Base-by-base conservation (phyloP, 2,329 filamentous ascomycete species). In the Penicillium sp. region DNA sequence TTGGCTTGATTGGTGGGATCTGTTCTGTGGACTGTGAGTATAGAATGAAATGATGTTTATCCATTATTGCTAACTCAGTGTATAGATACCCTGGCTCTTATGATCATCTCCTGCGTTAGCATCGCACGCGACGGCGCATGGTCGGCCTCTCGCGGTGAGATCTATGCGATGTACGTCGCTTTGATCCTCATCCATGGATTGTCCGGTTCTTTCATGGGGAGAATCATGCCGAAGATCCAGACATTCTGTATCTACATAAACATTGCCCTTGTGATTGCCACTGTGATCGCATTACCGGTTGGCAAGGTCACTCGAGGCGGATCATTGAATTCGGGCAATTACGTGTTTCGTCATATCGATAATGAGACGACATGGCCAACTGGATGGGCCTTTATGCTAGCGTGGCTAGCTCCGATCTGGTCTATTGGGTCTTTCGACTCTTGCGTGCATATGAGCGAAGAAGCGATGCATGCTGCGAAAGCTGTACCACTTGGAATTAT, bases 371-470 rank as follows among this genome's bases (percentile, higher is more conserved):
- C 79, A 0, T 87, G 85, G 82, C 81, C 82, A 3, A 76, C 75
- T 0, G 81, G 82, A 1, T 84, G 82, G 80, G 74, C 81, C 0
- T 87, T 86, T 62, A 84, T 87, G 74, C 71, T 87, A 2, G 74
- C 82, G 0, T 87, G 84, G 82, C 73, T 87, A 21, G 79, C 77
- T 29, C 85, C 85, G 0, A 86, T 88, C 58, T 88, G 85, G 85
- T 84, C 83, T 0, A 75, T 75, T 45, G 75, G 74, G 0, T 79
- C 76, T 1, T 86, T 86, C 59, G 83, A 86, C 63, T 80, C 78
- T 2, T 85, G 82, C 53, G 82, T 83, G 8, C 82, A 86, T 61
- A 85, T 87, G 77, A 81, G 79, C 43, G 84, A 87, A 68, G 84
- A 87, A 67, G 84, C 84, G 0, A 73, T 80, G 44, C 85, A 87